phyloP scores from a whole-genome alignment of 129 eudicot genomes.

The Lonicera japonica region DNA sequence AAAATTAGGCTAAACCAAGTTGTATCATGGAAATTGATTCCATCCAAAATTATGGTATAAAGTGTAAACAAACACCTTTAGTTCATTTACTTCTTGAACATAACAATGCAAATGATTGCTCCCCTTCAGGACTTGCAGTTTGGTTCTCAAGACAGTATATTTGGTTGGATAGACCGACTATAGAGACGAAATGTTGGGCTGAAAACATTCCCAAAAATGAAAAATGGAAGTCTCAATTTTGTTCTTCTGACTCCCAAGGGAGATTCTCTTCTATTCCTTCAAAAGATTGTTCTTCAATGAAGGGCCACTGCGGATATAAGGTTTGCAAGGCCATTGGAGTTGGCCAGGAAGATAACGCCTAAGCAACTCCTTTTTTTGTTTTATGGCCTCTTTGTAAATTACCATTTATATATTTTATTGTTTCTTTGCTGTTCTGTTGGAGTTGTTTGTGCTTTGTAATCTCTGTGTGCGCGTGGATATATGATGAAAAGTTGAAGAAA shows the following conservation, averaged over 20 bases:
- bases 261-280: no score
- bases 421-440: no score
- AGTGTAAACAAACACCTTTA: no score
- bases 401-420: neutral
- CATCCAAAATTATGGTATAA: no score
- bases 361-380: neutral
- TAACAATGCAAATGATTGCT: no score
- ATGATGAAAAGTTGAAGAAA: neutral
- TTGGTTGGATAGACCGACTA: slow-evolving; percentile 43
- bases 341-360: neutral
- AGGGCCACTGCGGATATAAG: neutral
- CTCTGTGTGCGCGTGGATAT: no score
- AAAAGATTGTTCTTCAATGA: no score
- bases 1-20: no score
- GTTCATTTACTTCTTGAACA: no score
- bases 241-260: no score
- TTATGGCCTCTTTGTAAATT: neutral
- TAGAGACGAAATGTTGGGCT: slow-evolving; percentile 9
- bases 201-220: neutral
- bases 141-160: slow-evolving; percentile 64
- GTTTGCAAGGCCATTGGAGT: neutral
- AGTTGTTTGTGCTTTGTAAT: no score
- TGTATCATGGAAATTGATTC: no score
- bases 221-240: neutral
- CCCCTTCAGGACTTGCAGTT: slow-evolving; percentile 58